These are phyloP conservation scores for Grosmannia huntii DNA, from an alignment of 2,329 filamentous ascomycete genomes.

Conservation along the genomic window DNA sequence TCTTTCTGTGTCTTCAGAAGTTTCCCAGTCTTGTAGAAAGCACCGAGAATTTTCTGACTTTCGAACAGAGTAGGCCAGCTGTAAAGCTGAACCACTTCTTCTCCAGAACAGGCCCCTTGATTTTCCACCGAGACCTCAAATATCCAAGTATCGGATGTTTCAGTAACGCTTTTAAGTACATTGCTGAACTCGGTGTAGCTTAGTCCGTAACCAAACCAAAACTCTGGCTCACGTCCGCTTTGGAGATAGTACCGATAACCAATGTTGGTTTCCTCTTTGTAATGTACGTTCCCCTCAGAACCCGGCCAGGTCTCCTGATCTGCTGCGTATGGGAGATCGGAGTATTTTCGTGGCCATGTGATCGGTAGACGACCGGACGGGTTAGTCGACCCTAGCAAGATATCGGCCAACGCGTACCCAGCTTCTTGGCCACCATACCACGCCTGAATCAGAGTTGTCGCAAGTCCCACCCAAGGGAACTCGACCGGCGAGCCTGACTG, in stretches of 20 bases:
- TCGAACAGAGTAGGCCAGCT: background rate
- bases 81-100: background rate
- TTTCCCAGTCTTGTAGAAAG: background rate
- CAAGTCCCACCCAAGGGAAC: constrained; percentile 53
- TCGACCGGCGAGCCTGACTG: constrained; percentile 65
- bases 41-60: background rate
- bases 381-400: constrained; percentile 61
- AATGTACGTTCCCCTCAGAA: constrained; percentile 52
- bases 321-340: constrained; percentile 49
- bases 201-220: constrained; percentile 13
- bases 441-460: constrained; percentile 53
- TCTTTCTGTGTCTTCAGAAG: background rate
- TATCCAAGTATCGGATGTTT: background rate
- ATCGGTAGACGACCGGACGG: constrained; percentile 56
- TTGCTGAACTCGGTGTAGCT: background rate
- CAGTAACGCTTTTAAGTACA: background rate
- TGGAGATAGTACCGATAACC: constrained; percentile 58
- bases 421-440: constrained; percentile 85
- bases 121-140: background rate
- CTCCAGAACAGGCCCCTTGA: background rate
- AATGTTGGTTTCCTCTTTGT: constrained; percentile 60
- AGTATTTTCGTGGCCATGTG: constrained; percentile 46
- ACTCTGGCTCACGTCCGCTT: constrained; percentile 33
- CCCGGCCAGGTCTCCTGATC: constrained; percentile 49
- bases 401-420: constrained; percentile 66